A percentile compares a stretch with the other conserved stretches of the same genome.
Evolutionary conservation across 805 yeast genomes (phyloP).

Genomic region (Pichia scutulata): DNA sequence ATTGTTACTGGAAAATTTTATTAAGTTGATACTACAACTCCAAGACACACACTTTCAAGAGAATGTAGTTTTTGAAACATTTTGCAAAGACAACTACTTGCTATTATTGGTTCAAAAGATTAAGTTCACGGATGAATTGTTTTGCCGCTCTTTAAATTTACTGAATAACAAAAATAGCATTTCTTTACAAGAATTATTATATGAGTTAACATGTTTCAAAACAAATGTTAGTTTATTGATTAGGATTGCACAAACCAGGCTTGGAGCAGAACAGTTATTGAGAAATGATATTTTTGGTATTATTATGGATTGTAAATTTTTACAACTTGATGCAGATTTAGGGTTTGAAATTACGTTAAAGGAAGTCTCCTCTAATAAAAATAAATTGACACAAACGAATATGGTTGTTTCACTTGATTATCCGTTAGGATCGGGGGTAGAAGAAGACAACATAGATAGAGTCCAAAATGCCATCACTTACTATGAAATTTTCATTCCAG

Average conservation of each 20-base stretch:
- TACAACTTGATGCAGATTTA: slow-evolving; percentile 69
- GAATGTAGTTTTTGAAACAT: slow-evolving; percentile 49
- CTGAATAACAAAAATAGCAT: slow-evolving; percentile 25
- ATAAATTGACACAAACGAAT: slow-evolving; percentile 25
- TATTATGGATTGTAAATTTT: slow-evolving; percentile 47
- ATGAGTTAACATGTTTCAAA: slow-evolving; percentile 73
- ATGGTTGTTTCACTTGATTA: slow-evolving; percentile 46
- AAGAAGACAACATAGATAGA: slow-evolving; percentile 15
- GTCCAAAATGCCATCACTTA: slow-evolving; percentile 35
- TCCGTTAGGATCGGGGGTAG: slow-evolving; percentile 27
- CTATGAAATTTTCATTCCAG: slow-evolving; percentile 63
- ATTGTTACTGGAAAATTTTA: slow-evolving; percentile 50
- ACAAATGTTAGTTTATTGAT: slow-evolving; percentile 61
- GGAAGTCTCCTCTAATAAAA: slow-evolving; percentile 8
- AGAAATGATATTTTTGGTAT: slow-evolving; percentile 66
- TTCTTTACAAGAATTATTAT: slow-evolving; percentile 47
- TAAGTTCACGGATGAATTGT: slow-evolving; percentile 59
- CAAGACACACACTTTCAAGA: slow-evolving; percentile 46
- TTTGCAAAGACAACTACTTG: slow-evolving; percentile 61
- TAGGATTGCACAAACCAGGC: slow-evolving; percentile 66
- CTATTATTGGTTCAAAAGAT: slow-evolving; percentile 58
- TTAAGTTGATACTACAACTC: slow-evolving; percentile 36
- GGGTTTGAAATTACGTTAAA: slow-evolving; percentile 40
- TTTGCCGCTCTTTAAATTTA: slow-evolving; percentile 30
- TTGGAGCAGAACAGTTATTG: slow-evolving; percentile 70